These are phyloP conservation scores for Penicillium malachiteum DNA, from an alignment of 495 filamentous ascomycete species.

Conservation along the genomic window DNA sequence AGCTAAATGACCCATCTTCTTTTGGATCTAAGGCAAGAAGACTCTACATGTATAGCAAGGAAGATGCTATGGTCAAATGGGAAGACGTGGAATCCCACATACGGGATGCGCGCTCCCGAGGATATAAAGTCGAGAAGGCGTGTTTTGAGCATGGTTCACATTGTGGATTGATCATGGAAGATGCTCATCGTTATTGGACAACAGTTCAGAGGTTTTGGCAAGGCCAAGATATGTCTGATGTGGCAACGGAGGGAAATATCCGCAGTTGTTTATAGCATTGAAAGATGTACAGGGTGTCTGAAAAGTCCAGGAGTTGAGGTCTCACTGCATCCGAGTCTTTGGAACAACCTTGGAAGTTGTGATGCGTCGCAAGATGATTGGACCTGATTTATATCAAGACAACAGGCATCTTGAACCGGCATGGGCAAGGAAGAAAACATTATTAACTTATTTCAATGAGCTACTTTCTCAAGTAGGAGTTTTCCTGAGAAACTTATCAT, in stretches of 20 bases:
- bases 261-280: neutral
- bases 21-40: slow-evolving; percentile 21
- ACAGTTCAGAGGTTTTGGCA: slow-evolving; percentile 23
- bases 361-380: neutral
- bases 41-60: slow-evolving; percentile 38
- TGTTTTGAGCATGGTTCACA: slow-evolving; percentile 32
- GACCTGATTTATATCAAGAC: neutral
- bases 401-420: no score
- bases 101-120: slow-evolving; percentile 24
- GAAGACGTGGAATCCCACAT: slow-evolving; percentile 34
- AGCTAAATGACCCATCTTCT: slow-evolving; percentile 23
- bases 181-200: slow-evolving; percentile 26
- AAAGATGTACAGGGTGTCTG: no score
- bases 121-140: slow-evolving; percentile 27
- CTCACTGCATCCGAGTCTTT: neutral
- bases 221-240: slow-evolving; percentile 4
- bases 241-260: neutral
- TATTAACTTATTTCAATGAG: no score
- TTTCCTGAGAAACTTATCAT: no score
- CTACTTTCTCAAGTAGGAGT: no score
- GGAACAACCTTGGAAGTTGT: neutral
- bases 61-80: slow-evolving; percentile 36
- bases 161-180: slow-evolving; percentile 29
- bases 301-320: neutral
- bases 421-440: no score